Conservation (phyloP, 768 basidiomycete species). For the Mycena latifolia region DNA sequence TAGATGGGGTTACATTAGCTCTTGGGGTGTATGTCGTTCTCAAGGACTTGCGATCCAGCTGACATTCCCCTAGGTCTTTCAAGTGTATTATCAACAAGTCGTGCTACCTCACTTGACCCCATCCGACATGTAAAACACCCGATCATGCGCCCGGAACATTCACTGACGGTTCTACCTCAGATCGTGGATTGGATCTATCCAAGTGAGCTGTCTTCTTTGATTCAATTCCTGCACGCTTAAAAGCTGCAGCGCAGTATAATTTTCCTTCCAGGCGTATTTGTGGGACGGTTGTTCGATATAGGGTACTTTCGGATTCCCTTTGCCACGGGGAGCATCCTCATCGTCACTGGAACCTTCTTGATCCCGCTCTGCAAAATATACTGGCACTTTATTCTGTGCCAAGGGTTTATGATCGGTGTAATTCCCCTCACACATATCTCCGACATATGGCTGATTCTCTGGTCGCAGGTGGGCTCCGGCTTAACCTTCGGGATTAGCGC, state of each 20-base stretch:
- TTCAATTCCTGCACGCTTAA: neutral
- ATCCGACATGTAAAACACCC: constrained; percentile 10
- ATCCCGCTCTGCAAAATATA: constrained; percentile 64
- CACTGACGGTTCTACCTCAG: neutral
- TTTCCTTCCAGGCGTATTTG: constrained; percentile 13
- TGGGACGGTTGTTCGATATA: constrained; percentile 59
- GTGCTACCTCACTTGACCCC: constrained; percentile 8
- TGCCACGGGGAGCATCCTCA: constrained; percentile 50
- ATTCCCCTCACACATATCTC: constrained; percentile 25
- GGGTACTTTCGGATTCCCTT: constrained; percentile 61
- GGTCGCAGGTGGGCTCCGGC: constrained; percentile 44
- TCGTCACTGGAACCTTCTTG: constrained; percentile 60
- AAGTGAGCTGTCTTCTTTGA: neutral
- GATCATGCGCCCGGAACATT: too few species aligned
- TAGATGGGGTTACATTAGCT: constrained; percentile 26
- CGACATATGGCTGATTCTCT: too few species aligned
- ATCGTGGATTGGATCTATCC: constrained; percentile 23
- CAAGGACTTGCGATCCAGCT: neutral
- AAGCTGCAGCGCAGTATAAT: constrained; percentile 17
- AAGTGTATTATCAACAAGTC: constrained; percentile 25
- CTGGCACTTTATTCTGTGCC: constrained; percentile 71
- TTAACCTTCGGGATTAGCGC: constrained; percentile 57
- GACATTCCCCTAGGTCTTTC: neutral
- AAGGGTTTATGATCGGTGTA: constrained; percentile 65
- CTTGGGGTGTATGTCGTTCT: constrained; percentile 21